phyloP scores from a whole-genome alignment of 768 basidiomycete genomes.

The Suillus cothurnatus region DNA sequence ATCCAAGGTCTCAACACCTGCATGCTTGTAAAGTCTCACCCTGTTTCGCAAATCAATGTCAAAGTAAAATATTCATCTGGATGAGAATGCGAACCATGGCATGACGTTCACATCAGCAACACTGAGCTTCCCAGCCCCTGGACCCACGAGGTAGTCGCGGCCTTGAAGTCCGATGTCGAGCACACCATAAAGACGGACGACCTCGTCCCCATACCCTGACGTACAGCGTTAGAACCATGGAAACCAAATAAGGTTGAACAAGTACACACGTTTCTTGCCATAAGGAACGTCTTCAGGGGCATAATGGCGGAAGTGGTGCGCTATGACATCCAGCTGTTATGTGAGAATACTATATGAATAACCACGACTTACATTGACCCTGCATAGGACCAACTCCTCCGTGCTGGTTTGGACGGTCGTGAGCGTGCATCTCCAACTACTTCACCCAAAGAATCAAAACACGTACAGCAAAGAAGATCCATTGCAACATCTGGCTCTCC shows the following conservation, averaged over 20 bases:
- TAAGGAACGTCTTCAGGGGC: conserved; percentile 73
- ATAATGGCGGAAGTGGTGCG: conserved; percentile 68
- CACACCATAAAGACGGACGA: conserved; percentile 80
- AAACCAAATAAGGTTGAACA: not conserved
- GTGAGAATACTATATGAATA: conserved; percentile 10
- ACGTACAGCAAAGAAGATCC: conserved; percentile 82
- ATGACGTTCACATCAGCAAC: conserved; percentile 74
- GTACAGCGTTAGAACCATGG: conserved; percentile 22
- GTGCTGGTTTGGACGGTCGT: conserved; percentile 45
- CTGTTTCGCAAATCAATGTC: conserved; percentile 33
- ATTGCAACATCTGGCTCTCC: conserved; percentile 76
- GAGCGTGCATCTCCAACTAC: not conserved
- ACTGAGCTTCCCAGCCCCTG: conserved; percentile 64
- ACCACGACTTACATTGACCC: conserved; percentile 50
- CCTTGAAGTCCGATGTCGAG: conserved; percentile 74
- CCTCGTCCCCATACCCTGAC: conserved; percentile 78
- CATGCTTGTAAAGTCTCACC: conserved; percentile 50
- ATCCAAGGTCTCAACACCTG: conserved; percentile 59
- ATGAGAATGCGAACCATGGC: conserved; percentile 51
- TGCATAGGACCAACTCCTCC: conserved; percentile 90
- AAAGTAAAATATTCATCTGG: not conserved
- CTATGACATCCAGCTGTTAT: conserved; percentile 31
- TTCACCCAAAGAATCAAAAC: not conserved
- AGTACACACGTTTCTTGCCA: conserved; percentile 57
- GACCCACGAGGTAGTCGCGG: conserved; percentile 81